Evolutionary conservation across 139 green algal genomes (phyloP), one percentile per base, ranked within the genome.

Genomic region (Ulvella scutata): DNA sequence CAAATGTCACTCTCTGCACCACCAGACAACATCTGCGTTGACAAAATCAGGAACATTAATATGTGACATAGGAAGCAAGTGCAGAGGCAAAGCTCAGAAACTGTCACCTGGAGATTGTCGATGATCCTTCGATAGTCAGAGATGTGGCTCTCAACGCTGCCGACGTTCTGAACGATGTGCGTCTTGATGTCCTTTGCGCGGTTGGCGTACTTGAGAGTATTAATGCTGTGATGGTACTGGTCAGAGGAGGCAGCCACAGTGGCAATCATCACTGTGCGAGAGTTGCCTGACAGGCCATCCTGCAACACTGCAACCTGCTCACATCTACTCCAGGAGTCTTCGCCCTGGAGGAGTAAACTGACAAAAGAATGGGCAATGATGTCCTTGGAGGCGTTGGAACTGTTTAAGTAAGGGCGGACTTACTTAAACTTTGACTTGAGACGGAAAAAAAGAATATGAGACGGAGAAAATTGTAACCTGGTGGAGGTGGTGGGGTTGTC

Each of bases 141-240:
- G 37, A 94, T 79, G 76, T 96, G 90, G 36, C 72, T 82, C 81
- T 93, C 85, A n/a, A 93, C 87, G 0, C 83, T 92, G 43, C 83
- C 84, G 28, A 88, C 81, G 76, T 94, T 93, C 72, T 85, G 80
- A n/a, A 88, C 78, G 51, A 94, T 80, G 67, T 92, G 87, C 2
- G 90, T 96, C 82, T 96, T 95, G 84, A 96, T 96, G 79, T 95
- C 90, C 82, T 96, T 96, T 37, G 91, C 91, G 0, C 91, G 76
- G 43, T 84, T 79, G 29, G 81, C 84, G 38, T 84, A 86, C 75
- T 88, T 88, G 7, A 90, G 62, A 10, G 83, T 90, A 79, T 88
- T 90, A 43, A 83, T 86, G 21, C 85, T 92, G 83, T 97, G 87
- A 43, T 92, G 81, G 77, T 94, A 95, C 78, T 96, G 88, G 40